These are phyloP conservation scores for Leccinellum albellum DNA, from an alignment of 768 basidiomycete species.

Conservation along the genomic window DNA sequence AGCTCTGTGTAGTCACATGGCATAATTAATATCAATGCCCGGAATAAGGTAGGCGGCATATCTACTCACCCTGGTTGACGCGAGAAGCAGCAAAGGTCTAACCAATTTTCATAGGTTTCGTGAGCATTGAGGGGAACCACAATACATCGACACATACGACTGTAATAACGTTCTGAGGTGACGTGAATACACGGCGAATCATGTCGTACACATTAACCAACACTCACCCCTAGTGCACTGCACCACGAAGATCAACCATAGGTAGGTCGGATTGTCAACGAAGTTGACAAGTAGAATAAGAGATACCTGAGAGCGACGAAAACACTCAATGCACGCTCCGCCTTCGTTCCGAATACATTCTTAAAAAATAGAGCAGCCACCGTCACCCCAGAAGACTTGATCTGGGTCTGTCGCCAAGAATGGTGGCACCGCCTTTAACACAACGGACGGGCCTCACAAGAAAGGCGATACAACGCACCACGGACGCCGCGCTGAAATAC, in stretches of 20 bases:
- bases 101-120: not conserved
- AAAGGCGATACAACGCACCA: constrained; percentile 5
- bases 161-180: constrained; percentile 30
- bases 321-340: constrained; percentile 52
- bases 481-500: constrained; percentile 43
- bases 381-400: constrained; percentile 46
- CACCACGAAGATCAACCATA: not conserved
- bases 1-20: constrained; percentile 36
- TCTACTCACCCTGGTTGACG: constrained; percentile 46
- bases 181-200: constrained; percentile 1
- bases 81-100: constrained; percentile 50
- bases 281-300: not conserved
- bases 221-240: constrained; percentile 36
- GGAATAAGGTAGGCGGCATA: not conserved
- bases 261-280: not conserved
- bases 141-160: constrained; percentile 16
- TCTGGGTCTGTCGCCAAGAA: constrained; percentile 35
- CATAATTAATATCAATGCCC: too few relatives aligned
- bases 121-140: not conserved
- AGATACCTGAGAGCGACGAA: constrained; percentile 53
- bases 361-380: constrained; percentile 60
- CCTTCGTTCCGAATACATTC: constrained; percentile 52
- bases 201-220: not conserved
- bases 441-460: not conserved
- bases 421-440: not conserved